These are phyloP conservation scores for Calonectria multiphialidica DNA, from an alignment of 2,329 filamentous ascomycete genomes.

Conservation along the genomic window DNA sequence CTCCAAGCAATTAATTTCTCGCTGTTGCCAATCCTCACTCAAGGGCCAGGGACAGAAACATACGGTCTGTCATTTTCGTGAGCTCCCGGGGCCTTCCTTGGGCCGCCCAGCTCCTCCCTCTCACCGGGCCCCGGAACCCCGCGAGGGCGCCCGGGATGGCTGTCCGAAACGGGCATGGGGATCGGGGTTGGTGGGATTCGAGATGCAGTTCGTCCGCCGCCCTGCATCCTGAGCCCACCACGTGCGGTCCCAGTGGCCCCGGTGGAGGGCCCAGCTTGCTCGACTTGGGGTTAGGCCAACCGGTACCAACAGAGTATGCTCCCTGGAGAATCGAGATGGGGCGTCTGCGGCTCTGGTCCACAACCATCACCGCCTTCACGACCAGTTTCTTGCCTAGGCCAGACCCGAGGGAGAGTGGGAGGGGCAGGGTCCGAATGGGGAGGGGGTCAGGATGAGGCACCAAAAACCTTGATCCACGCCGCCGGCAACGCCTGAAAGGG, in stretches of 20 bases:
- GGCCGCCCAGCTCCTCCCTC: background rate
- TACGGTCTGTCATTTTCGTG: constrained; percentile 24
- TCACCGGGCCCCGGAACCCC: constrained; percentile 24
- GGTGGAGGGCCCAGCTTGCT: constrained; percentile 25
- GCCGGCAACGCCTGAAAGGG: constrained; percentile 30
- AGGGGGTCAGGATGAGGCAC: constrained; percentile 22
- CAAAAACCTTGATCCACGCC: constrained; percentile 25
- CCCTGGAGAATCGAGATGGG: constrained; percentile 32
- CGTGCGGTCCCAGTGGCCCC: constrained; percentile 37
- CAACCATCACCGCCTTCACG: constrained; percentile 18
- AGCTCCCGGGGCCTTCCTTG: constrained; percentile 9
- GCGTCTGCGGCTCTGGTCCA: constrained; percentile 21
- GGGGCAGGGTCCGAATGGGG: background rate
- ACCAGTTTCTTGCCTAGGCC: background rate
- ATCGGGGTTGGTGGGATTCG: constrained; percentile 37
- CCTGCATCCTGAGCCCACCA: constrained; percentile 42
- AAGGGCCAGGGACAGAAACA: constrained; percentile 4
- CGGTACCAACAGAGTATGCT: constrained; percentile 25
- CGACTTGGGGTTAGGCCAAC: constrained; percentile 18
- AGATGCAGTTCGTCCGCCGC: constrained; percentile 40
- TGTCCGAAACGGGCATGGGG: constrained; percentile 20
- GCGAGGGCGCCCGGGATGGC: constrained; percentile 18
- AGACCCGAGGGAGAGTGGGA: background rate
- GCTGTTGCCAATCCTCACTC: background rate
- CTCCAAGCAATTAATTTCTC: constrained; percentile 2